Conservation (phyloP, 2,329 filamentous ascomycete species). For the Acrodontium crateriforme region DNA sequence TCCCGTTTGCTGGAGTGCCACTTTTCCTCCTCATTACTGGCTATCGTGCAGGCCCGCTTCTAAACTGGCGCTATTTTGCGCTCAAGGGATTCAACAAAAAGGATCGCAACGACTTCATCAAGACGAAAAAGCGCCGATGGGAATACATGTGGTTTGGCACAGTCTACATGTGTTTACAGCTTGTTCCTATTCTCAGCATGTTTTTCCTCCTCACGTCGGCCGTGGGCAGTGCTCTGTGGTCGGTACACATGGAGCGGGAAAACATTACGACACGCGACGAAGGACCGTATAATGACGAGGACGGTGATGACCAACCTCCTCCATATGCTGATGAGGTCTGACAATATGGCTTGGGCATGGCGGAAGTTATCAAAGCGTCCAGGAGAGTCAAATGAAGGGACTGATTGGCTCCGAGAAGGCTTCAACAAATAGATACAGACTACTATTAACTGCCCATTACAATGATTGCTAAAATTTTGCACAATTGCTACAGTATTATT, state of each 20-base stretch:
- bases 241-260: constrained; percentile 57
- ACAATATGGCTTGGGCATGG: constrained; percentile 4
- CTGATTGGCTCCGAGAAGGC: too few relatives aligned
- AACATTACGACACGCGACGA: constrained; percentile 4
- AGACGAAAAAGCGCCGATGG: constrained; percentile 48
- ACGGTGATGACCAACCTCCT: constrained; percentile 11
- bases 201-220: constrained; percentile 84
- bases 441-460: too few relatives aligned
- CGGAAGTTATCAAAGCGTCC: too few relatives aligned
- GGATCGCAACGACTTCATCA: constrained; percentile 57
- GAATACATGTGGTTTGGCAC: constrained; percentile 93
- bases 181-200: constrained; percentile 86
- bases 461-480: too few relatives aligned
- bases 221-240: constrained; percentile 76
- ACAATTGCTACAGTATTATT: too few relatives aligned
- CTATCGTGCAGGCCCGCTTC: constrained; percentile 71
- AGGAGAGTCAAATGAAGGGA: too few relatives aligned
- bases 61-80: constrained; percentile 84
- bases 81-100: constrained; percentile 61
- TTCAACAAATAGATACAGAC: too few relatives aligned
- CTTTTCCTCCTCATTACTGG: constrained; percentile 82
- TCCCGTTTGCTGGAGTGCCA: constrained; percentile 70
- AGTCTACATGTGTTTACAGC: constrained; percentile 66
- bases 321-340: constrained; percentile 19
- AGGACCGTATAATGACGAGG: constrained; percentile 2